Evolutionary conservation across 2,329 filamentous ascomycete genomes (phyloP), one percentile per base, ranked within the genome.

Genomic region (Hymenoscyphus repandus): DNA sequence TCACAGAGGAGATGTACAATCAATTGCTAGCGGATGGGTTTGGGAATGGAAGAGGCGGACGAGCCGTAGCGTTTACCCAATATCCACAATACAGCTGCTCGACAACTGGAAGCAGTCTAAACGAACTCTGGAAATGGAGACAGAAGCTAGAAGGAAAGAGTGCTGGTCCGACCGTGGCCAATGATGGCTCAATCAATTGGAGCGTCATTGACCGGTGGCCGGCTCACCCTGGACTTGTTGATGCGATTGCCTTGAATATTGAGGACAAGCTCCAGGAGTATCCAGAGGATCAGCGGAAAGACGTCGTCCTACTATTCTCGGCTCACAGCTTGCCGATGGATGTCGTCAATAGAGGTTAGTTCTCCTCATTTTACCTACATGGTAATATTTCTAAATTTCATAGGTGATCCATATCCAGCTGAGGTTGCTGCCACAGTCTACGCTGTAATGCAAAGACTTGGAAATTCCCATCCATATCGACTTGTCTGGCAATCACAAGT

Each of bases 41-140:
- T 66, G 92, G 91, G 10, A 82, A 84, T 47, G 91, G 92, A 4
- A 89, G 83, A 54, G 91, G 91, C n/a, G 92, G 92, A 2, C 81
- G 93, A 52, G 93, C 95, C 1, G 90, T 99, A 4, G 93, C 93
- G 1, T 99, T 99, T 66, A 96, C 92, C 27, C 93, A 99, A 70
- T 99, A 99, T 64, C 93, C 93, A 2, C 93, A 99, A 68, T 99
- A 99, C 71, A 96, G 90, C 17, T 99, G 95, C 73, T 96, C 90
- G 17, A 99, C 93, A 1, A 99, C 93, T 0, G 93, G 93, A 18
- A 96, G 90, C 69, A 96, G 90, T 56, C 72, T 99, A 51, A 99
- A 99, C 64, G 93, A 99, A 72, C 73, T 99, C 33, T 99, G 93
- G 93, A 96, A 95, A 72, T 96, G 91, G 90, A 80, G 91, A 56